These are phyloP conservation scores for Aspergillus persii DNA, from an alignment of 2,329 filamentous ascomycete genomes.

Conservation along the genomic window DNA sequence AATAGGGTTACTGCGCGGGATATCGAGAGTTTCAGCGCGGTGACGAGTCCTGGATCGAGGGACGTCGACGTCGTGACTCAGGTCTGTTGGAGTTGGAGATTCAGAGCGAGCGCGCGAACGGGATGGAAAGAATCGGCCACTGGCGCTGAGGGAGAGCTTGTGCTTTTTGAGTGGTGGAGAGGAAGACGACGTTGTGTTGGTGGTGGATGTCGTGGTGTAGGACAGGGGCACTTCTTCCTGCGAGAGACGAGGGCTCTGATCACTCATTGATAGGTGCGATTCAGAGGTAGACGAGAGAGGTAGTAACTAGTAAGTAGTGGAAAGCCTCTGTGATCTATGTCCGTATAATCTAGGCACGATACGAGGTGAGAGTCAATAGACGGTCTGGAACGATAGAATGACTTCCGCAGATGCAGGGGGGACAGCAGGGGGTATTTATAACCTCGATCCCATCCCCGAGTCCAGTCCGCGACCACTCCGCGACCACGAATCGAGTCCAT, in stretches of 20 bases:
- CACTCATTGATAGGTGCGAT: constrained; percentile 2
- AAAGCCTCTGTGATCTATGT: too few relatives aligned
- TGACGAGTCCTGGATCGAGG: constrained; percentile 2
- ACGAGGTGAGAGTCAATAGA: too few relatives aligned
- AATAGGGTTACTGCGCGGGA: neutral
- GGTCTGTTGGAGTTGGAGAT: constrained; percentile 14
- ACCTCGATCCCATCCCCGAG: too few relatives aligned
- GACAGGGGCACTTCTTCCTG: neutral
- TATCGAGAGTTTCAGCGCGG: neutral
- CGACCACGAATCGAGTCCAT: too few relatives aligned
- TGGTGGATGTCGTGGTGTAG: constrained; percentile 9
- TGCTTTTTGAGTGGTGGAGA: constrained; percentile 5
- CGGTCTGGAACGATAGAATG: too few relatives aligned
- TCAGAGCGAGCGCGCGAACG: neutral
- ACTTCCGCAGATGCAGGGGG: too few relatives aligned
- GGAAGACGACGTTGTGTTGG: constrained; percentile 1
- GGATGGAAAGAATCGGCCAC: constrained; percentile 12
- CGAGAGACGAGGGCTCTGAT: neutral
- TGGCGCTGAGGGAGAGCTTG: neutral
- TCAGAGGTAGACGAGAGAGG: neutral
- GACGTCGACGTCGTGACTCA: neutral
- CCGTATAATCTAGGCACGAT: too few relatives aligned
- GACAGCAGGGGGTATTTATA: too few relatives aligned
- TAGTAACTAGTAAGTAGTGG: too few relatives aligned
- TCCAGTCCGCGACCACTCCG: too few relatives aligned